Base-by-base conservation (phyloP, 805 yeast genomes). In the Kazachstania viticola region DNA sequence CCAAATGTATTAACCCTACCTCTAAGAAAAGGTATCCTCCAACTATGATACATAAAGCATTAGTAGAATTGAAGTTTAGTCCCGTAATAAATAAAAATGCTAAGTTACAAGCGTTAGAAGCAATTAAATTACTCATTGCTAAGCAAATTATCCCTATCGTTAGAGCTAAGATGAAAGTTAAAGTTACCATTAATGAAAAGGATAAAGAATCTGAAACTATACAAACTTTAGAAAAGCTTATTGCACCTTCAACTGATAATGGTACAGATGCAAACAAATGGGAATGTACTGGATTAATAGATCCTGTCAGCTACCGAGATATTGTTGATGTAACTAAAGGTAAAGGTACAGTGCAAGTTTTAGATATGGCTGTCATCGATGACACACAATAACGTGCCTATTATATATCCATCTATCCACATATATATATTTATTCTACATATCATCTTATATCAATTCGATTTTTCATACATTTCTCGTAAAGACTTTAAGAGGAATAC, bases 11-110 rank as follows among this genome's bases (percentile, higher is more conserved):
- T 29, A 91, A 91, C 44, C 97, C 98, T 4, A 72, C 69, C 34
- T 75, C 88, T 3, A 79, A 79, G 51, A 83, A 87, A 51, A 75
- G 96, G 48, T 91, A 91, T 48, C 94, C 98, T 0, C 91, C 95
- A 9, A 73, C 94, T 1, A 87, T 91, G 79, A 80, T 91, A 36
- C 91, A 82, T 40, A 91, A 91, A 58, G 82, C 87, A 0, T 61
- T 91, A 34, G 65, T 67, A 26, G 82, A 79, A 45, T 56, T 85
- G 32, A 87, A 84, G 41, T 83, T 80, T 56, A 85, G 84, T 51
- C 69, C 82, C 42, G 73, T 73, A 14, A 68, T 87, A 15, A 70
- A 69, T 31, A 79, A 78, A 43, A 69, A 82, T 5, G 81, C 94
- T 18, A 91, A 91, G 56, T 66, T 70, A 9, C 95, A 85, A 54